Percentiles rank a stretch among this genome's conserved stretches.
These are phyloP conservation scores for Apiospora rasikravindrae DNA, from an alignment of 2,329 filamentous ascomycete genomes.

Conservation along the genomic window DNA sequence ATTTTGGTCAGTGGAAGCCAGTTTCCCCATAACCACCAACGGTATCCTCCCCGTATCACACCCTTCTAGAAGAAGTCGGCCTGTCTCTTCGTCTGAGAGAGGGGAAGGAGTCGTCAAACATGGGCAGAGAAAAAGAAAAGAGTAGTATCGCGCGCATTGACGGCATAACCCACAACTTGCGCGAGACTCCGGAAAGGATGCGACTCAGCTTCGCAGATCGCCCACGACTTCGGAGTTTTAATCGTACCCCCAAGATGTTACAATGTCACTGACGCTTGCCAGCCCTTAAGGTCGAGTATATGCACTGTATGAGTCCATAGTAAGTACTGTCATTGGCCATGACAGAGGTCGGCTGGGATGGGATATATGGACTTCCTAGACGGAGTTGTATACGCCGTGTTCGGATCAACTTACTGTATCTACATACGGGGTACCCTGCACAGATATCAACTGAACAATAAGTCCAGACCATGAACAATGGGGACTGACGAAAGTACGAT, in stretches of 20 bases:
- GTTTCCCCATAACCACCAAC: background rate
- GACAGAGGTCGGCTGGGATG: background rate
- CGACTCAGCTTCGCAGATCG: background rate
- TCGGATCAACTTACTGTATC: no score
- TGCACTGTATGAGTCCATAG: background rate
- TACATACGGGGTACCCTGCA: no score
- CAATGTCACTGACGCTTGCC: background rate
- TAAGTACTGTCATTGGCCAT: background rate
- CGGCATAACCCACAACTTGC: background rate
- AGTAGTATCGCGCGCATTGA: background rate
- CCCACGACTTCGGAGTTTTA: background rate
- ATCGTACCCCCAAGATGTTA: background rate
- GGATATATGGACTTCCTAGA: background rate
- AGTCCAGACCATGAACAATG: background rate
- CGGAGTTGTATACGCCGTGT: background rate
- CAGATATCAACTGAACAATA: background rate
- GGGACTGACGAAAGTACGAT: background rate
- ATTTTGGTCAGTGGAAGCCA: background rate
- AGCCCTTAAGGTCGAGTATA: background rate
- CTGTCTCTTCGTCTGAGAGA: background rate
- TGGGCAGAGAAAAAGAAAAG: background rate
- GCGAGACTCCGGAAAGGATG: background rate
- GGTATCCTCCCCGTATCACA: background rate
- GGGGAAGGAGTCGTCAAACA: background rate
- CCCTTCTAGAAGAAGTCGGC: conserved; percentile 8